Conservation (phyloP, 2,329 filamentous ascomycete genomes). For the Endoconidiophora laricicola region DNA sequence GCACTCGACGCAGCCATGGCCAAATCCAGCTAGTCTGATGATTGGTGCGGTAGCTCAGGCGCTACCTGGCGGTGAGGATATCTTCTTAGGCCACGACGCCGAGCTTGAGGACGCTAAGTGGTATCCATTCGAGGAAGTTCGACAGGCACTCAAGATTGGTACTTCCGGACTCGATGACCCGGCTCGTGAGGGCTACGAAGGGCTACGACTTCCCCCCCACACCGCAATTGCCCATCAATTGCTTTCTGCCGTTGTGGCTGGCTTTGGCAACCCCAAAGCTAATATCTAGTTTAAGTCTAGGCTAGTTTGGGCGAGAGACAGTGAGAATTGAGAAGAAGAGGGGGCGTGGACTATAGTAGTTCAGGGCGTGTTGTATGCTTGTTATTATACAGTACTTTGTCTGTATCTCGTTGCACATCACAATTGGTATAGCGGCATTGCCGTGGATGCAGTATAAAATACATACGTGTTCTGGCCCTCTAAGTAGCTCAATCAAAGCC, state of each 20-base stretch:
- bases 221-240: constrained; percentile 90
- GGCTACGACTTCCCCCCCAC: constrained; percentile 60
- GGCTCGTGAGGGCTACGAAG: constrained; percentile 49
- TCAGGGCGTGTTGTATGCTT: no score
- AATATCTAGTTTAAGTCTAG: constrained; percentile 2
- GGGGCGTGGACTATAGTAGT: no score
- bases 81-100: constrained; percentile 72
- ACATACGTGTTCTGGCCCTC: no score
- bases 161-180: constrained; percentile 50
- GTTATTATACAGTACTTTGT: no score
- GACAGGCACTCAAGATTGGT: constrained; percentile 46
- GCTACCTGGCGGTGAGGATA: constrained; percentile 57
- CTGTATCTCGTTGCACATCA: no score
- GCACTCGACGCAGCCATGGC: constrained; percentile 76
- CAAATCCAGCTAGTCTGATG: constrained; percentile 72
- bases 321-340: neutral
- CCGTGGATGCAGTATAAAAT: no score
- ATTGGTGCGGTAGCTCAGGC: constrained; percentile 80
- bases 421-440: no score
- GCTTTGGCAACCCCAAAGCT: constrained; percentile 26
- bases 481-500: no score
- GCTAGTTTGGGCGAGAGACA: neutral
- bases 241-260: constrained; percentile 61
- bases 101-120: constrained; percentile 83
- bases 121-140: constrained; percentile 68